Base-by-base conservation (phyloP, 768 basidiomycete genomes). In the Pulveroboletus sp. region DNA sequence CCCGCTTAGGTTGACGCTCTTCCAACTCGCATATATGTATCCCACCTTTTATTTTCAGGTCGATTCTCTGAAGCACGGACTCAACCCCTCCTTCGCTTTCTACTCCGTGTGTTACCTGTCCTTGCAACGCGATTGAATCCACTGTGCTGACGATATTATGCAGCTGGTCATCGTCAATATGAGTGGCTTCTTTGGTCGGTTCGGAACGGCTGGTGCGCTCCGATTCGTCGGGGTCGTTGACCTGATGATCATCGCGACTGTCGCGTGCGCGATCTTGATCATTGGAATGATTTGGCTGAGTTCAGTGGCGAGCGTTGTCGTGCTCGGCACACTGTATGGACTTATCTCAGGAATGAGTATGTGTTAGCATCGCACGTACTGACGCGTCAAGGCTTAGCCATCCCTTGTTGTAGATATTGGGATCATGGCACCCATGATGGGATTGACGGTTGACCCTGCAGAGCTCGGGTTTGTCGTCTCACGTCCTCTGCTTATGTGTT, bases 21-120 rank as follows among this genome's bases (percentile, higher is more conserved):
- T 71, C 26, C 65, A 75, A n/a, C 53, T 66, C 1, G 76, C 74
- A 1, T 61, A 74, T 26, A 74, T 72, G 49, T 79, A 76, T 43
- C 79, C 81, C 0, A 69, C 77, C 37, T 83, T 79, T 62, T 83
- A 81, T 61, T 65, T 85, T 17, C 83, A 85, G 55, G 58, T 82
- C 6, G 74, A 79, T 40, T 71, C 81, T 3, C 70, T 80, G 13
- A 68, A 68, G 47, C 78, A 78, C 40, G 76, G 76, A 4, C 65
- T 81, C 23, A 57, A 65, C 35, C 47, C 67, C 1, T 64, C 63
- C 20, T 66, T 85, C 14, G 74, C 82, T 0, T 83, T 83, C 54
- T 82, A 82, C 56, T 73, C 29, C 9, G 41, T 43, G 14, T 19
- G 17, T 8, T 7, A 43, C 41, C 12, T 19, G 17, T 5, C 17